A percentile compares a stretch with the other conserved stretches of the same genome.
These are phyloP conservation scores for Chimonanthus praecox DNA, from an alignment of 164 flowering plant genomes.

Conservation along the genomic window DNA sequence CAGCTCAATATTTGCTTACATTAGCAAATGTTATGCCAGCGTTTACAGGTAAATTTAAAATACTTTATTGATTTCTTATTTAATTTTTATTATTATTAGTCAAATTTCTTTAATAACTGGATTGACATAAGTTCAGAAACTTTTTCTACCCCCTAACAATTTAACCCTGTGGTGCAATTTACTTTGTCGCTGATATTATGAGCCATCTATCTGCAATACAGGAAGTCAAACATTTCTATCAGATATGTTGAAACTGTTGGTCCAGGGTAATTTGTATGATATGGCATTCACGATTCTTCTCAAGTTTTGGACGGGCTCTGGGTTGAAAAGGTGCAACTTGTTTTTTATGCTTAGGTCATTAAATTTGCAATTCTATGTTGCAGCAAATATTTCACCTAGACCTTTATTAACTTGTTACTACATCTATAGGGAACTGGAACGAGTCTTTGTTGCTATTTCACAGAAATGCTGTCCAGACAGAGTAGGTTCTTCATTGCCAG, in stretches of 20 bases:
- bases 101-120: background rate
- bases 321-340: slow-evolving; percentile 49
- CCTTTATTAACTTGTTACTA: slow-evolving; percentile 4
- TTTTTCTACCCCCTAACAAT: background rate
- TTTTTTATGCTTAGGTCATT: background rate
- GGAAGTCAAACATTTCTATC: slow-evolving; percentile 39
- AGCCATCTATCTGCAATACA: slow-evolving; percentile 20
- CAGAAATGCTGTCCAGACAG: slow-evolving; percentile 63
- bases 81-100: background rate
- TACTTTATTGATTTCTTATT: background rate
- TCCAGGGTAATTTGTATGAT: slow-evolving; percentile 66
- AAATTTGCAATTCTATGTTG: background rate
- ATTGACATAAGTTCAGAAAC: background rate
- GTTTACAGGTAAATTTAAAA: slow-evolving; percentile 38
- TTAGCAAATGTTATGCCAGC: slow-evolving; percentile 52
- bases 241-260: slow-evolving; percentile 59
- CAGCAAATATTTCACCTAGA: background rate
- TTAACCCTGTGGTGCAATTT: too few species aligned
- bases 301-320: slow-evolving; percentile 76
- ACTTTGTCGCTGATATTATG: too few species aligned
- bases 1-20: slow-evolving; percentile 74
- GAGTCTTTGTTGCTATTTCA: slow-evolving; percentile 60
- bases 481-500: slow-evolving; percentile 23
- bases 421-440: slow-evolving; percentile 67
- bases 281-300: slow-evolving; percentile 80